Evolutionary conservation across 345 rosid genomes (phyloP), one percentile per base, ranked within the genome.

Genomic region (Arabis hirsuta): DNA sequence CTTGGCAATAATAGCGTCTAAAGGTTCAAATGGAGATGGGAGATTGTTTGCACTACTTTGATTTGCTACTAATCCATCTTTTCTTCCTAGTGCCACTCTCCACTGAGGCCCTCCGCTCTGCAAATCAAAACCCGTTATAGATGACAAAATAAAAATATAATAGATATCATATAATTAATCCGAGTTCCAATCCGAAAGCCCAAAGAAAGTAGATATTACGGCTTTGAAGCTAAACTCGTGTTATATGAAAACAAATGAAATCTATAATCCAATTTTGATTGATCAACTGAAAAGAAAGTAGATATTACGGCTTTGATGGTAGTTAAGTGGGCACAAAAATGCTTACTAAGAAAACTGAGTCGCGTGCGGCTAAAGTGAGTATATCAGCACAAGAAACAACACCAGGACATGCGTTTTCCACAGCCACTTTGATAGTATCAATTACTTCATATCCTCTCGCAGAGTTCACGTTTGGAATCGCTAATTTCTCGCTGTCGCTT

Each of bases 31-130:
- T 53, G 96, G 96, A 72, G 80, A 69, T 69, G 98, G 96, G 39
- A 92, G 88, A 13, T 3, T 48, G 29, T 84, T 80, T 51, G 96
- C 89, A 65, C 75, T 83, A 12, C 82, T 73, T 62, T 59, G 83
- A 80, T 85, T 92, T 61, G 96, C 85, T 27, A 82, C 80, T 1
- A 80, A 58, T 22, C 84, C 90, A 67, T 92, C 98, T 74, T 90
- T 87, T 82, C 96, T 82, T 73, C 96, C 96, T 57, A 92, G 57
- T 19, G 54, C 62, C 13, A 90, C 97, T 57, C 41, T 85, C 97
- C 97, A 93, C 2, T 64, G 57, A 9, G 85, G 84, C 26, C 98
- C 98, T 76, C 98, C 96, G 32, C 90, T 87, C 96, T 92, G 9
- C 81, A 78, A 61, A 64, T 55, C 6, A 13, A 44, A 46, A 69